Conservation (phyloP, 108 stramenopile species). For the Skeletonema potamos region DNA sequence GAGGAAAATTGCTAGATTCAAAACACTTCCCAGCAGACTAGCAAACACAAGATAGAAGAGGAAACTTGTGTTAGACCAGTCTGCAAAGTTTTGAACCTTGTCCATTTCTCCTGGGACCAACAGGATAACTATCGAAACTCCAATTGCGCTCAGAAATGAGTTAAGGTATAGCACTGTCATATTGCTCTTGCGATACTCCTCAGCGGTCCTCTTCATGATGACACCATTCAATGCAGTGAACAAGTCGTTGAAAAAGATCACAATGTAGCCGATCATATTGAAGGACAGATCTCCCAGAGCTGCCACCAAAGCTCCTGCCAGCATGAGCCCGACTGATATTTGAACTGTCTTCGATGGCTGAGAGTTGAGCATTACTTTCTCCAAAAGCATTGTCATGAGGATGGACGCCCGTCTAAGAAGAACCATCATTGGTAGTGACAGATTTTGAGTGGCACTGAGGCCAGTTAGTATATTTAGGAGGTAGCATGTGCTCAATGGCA, state of each 20-base stretch:
- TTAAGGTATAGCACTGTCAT: constrained; percentile 60
- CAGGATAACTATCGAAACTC: constrained; percentile 23
- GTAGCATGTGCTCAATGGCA: constrained; percentile 62
- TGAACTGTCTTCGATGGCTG: constrained; percentile 44
- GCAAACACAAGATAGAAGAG: constrained; percentile 34
- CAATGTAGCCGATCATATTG: constrained; percentile 54
- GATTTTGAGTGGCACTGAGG: constrained; percentile 56
- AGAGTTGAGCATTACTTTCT: constrained; percentile 50
- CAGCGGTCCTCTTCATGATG: constrained; percentile 53
- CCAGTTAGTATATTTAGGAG: constrained; percentile 66
- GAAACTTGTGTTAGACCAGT: constrained; percentile 32
- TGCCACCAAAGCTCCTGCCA: constrained; percentile 61
- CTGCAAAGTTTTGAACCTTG: constrained; percentile 9
- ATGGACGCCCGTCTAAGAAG: constrained; percentile 66
- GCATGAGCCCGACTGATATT: constrained; percentile 58
- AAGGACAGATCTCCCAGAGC: constrained; percentile 65
- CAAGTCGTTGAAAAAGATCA: constrained; percentile 64
- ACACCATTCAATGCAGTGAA: constrained; percentile 70
- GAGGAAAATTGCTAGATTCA: constrained; percentile 71
- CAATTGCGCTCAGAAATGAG: constrained; percentile 34
- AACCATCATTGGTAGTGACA: constrained; percentile 74
- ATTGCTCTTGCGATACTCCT: constrained; percentile 46
- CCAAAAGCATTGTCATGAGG: constrained; percentile 68
- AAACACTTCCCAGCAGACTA: constrained; percentile 47
- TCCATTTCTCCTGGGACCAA: constrained; percentile 23